phyloP scores from a whole-genome alignment of 1,284 basidiomycete species.

The Marasmius sp. region DNA sequence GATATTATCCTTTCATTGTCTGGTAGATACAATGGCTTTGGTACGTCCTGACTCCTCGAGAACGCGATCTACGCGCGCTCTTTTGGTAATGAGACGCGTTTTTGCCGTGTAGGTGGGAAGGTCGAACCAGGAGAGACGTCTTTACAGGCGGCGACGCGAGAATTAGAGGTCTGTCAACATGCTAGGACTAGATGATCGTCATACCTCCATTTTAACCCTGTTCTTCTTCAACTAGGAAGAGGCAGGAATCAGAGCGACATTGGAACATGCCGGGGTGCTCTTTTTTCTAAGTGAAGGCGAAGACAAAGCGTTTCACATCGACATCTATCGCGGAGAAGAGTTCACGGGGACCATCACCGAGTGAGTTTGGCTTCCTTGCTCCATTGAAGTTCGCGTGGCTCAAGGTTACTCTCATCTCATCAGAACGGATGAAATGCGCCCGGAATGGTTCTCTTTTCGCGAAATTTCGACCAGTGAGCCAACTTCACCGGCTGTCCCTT shows the following conservation, averaged over 20 bases:
- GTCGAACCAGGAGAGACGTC: constrained; percentile 63
- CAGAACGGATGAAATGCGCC: constrained; percentile 72
- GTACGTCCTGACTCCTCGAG: constrained; percentile 26
- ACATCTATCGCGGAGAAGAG: constrained; percentile 58
- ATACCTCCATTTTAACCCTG: not conserved
- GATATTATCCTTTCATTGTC: not conserved
- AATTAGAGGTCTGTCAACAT: constrained; percentile 49
- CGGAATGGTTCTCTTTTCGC: constrained; percentile 57
- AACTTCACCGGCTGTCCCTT: constrained; percentile 42
- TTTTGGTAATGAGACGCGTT: not conserved
- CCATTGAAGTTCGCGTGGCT: not conserved
- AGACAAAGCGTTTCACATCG: constrained; percentile 64
- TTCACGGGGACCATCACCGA: constrained; percentile 58
- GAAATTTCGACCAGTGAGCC: constrained; percentile 5
- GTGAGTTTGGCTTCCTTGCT: constrained; percentile 35
- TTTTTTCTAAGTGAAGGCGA: constrained; percentile 54
- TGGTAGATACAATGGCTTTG: constrained; percentile 69
- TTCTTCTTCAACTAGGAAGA: constrained; percentile 59
- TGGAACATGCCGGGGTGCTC: constrained; percentile 58
- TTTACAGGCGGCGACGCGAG: constrained; percentile 60
- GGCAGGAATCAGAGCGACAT: constrained; percentile 63
- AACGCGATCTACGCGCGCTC: not conserved
- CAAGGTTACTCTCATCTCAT: not conserved
- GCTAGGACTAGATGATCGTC: not conserved
- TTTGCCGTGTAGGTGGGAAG: constrained; percentile 52